Conservation (phyloP, 2,329 filamentous ascomycete species). For the Trichoderma cornu-damae region DNA sequence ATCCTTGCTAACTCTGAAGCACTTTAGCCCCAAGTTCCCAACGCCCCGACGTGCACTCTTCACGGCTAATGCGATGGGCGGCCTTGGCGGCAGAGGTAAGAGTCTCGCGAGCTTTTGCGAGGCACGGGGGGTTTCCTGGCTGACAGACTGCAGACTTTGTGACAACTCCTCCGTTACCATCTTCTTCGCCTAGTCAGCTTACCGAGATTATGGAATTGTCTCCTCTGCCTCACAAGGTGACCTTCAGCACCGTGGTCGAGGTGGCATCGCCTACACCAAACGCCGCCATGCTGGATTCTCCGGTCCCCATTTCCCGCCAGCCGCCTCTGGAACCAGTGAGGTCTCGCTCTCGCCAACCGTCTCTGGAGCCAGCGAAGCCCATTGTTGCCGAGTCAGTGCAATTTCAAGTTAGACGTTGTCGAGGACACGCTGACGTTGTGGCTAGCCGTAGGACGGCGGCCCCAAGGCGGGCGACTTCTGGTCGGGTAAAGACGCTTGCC, state of each 20-base stretch:
- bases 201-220: conserved; percentile 90
- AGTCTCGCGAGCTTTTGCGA: neutral
- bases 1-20: neutral
- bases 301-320: conserved; percentile 45
- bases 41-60: conserved; percentile 40
- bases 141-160: conserved; percentile 53
- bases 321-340: conserved; percentile 46
- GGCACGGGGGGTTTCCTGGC: neutral
- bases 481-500: conserved; percentile 68
- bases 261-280: conserved; percentile 68
- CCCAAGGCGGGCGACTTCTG: conserved; percentile 68
- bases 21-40: conserved; percentile 38
- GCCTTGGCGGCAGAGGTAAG: conserved; percentile 34
- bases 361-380: conserved; percentile 46
- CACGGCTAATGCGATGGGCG: conserved; percentile 36
- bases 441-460: conserved; percentile 61
- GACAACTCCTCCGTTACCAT: conserved; percentile 76
- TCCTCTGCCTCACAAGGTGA: conserved; percentile 80
- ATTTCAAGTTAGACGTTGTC: conserved; percentile 21
- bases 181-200: conserved; percentile 70
- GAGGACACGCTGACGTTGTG: conserved; percentile 25
- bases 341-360: conserved; percentile 40
- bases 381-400: conserved; percentile 49
- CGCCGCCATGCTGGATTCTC: conserved; percentile 52
- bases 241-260: conserved; percentile 61